Percentiles rank a stretch among this genome's conserved stretches.
Evolutionary conservation across 1,284 basidiomycete genomes (phyloP).

Genomic region (Apiotrichum domesticum): DNA sequence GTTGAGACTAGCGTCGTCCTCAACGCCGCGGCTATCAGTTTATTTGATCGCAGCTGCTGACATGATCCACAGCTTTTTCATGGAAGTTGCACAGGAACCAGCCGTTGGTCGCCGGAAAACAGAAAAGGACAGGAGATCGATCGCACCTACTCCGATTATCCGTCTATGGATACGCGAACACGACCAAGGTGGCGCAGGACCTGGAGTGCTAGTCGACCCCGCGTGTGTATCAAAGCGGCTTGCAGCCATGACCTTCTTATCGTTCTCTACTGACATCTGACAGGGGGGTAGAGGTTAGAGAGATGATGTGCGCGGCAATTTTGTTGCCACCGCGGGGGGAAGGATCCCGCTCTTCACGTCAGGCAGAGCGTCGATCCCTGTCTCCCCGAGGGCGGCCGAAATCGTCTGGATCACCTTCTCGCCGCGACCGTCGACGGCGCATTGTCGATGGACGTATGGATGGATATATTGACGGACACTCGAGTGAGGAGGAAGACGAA

Average conservation of each 20-base stretch:
- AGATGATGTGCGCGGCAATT: conserved; percentile 26
- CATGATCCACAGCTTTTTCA: conserved; percentile 14
- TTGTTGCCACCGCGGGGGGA: conserved; percentile 4
- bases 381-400: neutral
- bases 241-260: neutral
- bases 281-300: conserved; percentile 24
- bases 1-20: neutral
- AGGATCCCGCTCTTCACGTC: neutral
- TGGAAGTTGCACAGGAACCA: conserved; percentile 29
- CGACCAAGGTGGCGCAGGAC: neutral
- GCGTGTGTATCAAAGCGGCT: conserved; percentile 3
- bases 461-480: neutral
- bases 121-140: conserved; percentile 25
- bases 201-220: conserved; percentile 8
- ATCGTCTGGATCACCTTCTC: neutral
- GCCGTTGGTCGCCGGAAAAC: conserved; percentile 29
- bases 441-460: no score
- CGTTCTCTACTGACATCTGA: neutral
- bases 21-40: no score
- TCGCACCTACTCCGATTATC: conserved; percentile 22
- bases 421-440: no score
- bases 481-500: neutral
- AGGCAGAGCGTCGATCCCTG: neutral
- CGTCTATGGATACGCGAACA: conserved; percentile 23
- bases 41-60: no score